Evolutionary conservation across 108 stramenopile genomes (phyloP).

Genomic region (Cyclotella atomus): DNA sequence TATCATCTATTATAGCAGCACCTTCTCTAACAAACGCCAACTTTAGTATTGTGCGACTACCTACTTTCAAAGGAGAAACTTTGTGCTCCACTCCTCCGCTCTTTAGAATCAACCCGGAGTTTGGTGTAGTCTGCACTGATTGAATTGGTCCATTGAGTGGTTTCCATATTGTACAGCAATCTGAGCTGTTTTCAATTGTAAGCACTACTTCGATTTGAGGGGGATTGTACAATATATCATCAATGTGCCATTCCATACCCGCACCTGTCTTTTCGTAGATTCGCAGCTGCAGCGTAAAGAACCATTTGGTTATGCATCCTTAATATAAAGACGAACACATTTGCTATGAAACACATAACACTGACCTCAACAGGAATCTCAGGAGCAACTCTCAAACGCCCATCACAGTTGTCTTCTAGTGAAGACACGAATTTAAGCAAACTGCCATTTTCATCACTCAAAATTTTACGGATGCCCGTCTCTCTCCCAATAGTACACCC

Average conservation of each 20-base stretch:
- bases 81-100: conserved; percentile 40
- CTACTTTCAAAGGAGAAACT: conserved; percentile 28
- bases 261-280: conserved; percentile 73
- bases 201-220: conserved; percentile 75
- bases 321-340: no score
- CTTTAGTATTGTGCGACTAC: conserved; percentile 33
- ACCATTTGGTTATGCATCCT: no score
- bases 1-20: conserved; percentile 22
- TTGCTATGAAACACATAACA: neutral
- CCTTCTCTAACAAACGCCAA: conserved; percentile 43
- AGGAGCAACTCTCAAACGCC: conserved; percentile 28
- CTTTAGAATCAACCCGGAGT: conserved; percentile 42
- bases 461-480: no score
- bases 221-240: conserved; percentile 72
- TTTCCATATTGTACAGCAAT: conserved; percentile 78
- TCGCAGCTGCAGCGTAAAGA: no score
- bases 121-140: conserved; percentile 44
- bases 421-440: conserved; percentile 44
- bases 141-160: neutral
- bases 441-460: conserved; percentile 41
- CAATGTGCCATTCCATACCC: conserved; percentile 78
- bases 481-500: conserved; percentile 47
- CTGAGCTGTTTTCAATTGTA: conserved; percentile 83
- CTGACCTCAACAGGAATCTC: conserved; percentile 68
- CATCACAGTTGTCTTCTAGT: neutral